These are phyloP conservation scores for Jatropha curcas DNA, from an alignment of 345 rosid species.

Conservation along the genomic window DNA sequence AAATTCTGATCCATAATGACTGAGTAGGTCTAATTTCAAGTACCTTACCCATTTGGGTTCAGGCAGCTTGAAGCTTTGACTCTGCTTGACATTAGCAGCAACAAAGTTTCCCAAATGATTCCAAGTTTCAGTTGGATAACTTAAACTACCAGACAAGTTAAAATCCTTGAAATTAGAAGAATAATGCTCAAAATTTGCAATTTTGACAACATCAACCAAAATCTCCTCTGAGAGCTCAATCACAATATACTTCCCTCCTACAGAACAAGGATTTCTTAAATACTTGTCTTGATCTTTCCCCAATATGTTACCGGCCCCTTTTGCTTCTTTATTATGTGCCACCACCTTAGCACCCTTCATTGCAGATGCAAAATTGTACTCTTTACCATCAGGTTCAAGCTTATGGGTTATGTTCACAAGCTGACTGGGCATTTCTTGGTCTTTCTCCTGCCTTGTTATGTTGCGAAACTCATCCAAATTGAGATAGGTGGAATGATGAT, in stretches of 20 bases:
- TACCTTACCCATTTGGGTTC: slow-evolving; percentile 96
- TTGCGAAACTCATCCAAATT: slow-evolving; percentile 63
- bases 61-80: slow-evolving; percentile 67
- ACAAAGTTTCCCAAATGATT: slow-evolving; percentile 55
- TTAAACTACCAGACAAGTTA: slow-evolving; percentile 73
- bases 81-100: slow-evolving; percentile 74
- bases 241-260: slow-evolving; percentile 65
- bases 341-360: slow-evolving; percentile 86
- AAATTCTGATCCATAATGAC: slow-evolving; percentile 93
- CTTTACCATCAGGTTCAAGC: slow-evolving; percentile 82
- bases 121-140: slow-evolving; percentile 74
- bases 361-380: slow-evolving; percentile 82
- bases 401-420: slow-evolving; percentile 68
- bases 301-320: slow-evolving; percentile 83
- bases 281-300: slow-evolving; percentile 83
- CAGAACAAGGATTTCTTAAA: slow-evolving; percentile 85
- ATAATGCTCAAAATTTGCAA: slow-evolving; percentile 88
- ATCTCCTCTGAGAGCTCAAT: slow-evolving; percentile 89
- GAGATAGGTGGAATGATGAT: slow-evolving; percentile 44
- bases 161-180: slow-evolving; percentile 86
- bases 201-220: slow-evolving; percentile 77
- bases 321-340: slow-evolving; percentile 82
- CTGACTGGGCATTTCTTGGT: slow-evolving; percentile 34
- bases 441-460: slow-evolving; percentile 48
- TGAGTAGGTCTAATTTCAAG: slow-evolving; percentile 62